Base-by-base conservation (phyloP, 2,329 filamentous ascomycete genomes). In the Claviceps monticola region DNA sequence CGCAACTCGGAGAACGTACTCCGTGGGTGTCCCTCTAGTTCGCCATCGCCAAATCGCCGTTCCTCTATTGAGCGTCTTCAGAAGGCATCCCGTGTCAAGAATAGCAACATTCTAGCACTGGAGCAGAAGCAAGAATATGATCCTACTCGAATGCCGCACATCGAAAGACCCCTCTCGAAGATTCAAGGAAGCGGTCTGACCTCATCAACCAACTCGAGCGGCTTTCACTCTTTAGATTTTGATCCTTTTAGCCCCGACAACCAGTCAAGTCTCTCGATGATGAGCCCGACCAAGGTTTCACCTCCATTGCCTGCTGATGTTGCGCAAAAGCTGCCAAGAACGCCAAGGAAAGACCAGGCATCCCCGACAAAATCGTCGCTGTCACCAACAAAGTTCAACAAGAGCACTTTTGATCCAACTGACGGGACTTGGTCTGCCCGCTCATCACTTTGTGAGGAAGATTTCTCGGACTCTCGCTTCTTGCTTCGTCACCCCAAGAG, bases 21-120 rank as follows among this genome's bases (percentile, higher is more conserved):
- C 52, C 81, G 80, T 57, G 74, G 78, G 55, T 74, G 75, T 53
- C 75, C 80, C 49, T 68, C 71, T 34, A 74, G 77, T 44, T 82
- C 85, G 11, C 80, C 83, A 7, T 84, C 84, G 46, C 82, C 87
- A 21, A 83, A 81, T 53, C 86, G 88, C 62, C 84, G 91, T 64
- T 87, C 88, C 46, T 97, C 91, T 17, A 90, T 98, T 59, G 93
- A 98, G 76, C 90, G 90, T 63, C 77, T 98, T 54, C 94, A 96
- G 71, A 88, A 84, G 66, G 90, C 89, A 36, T 95, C 91, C 51
- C 86, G 93, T 55, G 93, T 98, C 62, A 95, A 91, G 76, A 97
- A 95, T 73, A 96, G 91, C 77, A 95, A 84, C 71, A 96, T 97
- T 76, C 88, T 95, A 65, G 89, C 88, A 43, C 84, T 90, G 51